Evolutionary conservation across 176 grass and related monocot species (phyloP), one percentile per base, ranked within the genome.

Genomic region (Neostapfia colusana): DNA sequence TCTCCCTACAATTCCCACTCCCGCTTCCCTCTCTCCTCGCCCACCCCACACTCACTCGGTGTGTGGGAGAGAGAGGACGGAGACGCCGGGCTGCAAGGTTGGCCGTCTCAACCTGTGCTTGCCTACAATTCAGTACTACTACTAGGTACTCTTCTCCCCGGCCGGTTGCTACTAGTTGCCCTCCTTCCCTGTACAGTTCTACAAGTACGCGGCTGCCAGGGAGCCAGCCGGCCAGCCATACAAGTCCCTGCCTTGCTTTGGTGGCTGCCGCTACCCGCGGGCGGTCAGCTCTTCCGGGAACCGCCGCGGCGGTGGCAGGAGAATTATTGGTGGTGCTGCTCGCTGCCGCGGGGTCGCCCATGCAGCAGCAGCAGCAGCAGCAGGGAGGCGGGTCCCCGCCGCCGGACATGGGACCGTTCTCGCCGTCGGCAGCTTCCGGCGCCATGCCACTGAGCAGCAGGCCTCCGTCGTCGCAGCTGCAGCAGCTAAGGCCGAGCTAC

Each of bases 281-380:
- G 15, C 68, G 27, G 68, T 51, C 54, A 67, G 21, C 16, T 20
- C 49, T 18, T 49, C 46, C 70, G 61, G 21, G 46, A 20, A 65
- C 38, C 23, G 67, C 38, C 63, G 27, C 35, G 63, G 42, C 72
- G 31, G 73, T n/a, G 35, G 51, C 12, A 73, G 65, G 23, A 51
- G 65, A 57, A 63, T 8, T 7, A 11, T 20, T 13, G 37, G 81
- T 28, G 35, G 34, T 27, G 55, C 28, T 17, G 54, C 63, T 17
- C 28, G 71, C 31, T 26, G 51, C 74, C 28, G 67, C 16, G 5
- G 26, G 8, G 20, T 6, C 59, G 10, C 43, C 70, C 70, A 92
- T 92, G 89, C 85, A 88, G 74, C 85, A 88, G 44, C 70, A 81
- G 59, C 65, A 75, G 14, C 80, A 87, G 72, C 50, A 54, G 7